Base-by-base conservation (phyloP, 768 basidiomycete genomes). In the Pisolithus sp. region DNA sequence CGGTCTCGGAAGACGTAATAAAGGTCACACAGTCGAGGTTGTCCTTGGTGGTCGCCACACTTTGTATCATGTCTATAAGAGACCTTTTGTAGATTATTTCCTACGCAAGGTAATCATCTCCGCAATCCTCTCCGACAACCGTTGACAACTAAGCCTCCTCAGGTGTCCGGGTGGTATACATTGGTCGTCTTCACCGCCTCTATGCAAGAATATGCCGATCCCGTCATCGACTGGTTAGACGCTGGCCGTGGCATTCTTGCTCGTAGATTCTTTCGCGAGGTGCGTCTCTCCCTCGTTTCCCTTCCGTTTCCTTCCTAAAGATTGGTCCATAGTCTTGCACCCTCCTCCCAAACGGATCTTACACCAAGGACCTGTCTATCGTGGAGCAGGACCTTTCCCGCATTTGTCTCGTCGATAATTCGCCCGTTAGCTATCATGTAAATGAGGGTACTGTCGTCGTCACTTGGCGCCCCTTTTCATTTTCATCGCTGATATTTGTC, bases 141-240 rank as follows among this genome's bases (percentile, higher is more conserved):
- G 24, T 44, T 34, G 30, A 41, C 37, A 18, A 7, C 17, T 21
- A 41, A 47, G 30, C 48, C 49, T 55, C 52, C 40, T n/a, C 60
- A 98, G 94, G 95, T 97, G 38, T 94, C 96, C 28, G 78, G 85
- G 23, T 99, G 96, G 96, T 99, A 99, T 71, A 98, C 94, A 1
- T 80, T 99, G 53, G 93, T 99, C 49, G 93, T 99, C 57, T 99
- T 95, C 71, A 99, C 96, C 30, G 96, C 96, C 7, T 97, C 95
- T 8, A 92, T 99, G 90, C 89, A 93, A 63, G 96, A 99, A 70
- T 99, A 99, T 67, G 96, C 96, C 55, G 96, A 99, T 73, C 96
- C 96, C 0, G 94, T 99, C 26, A 99, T 99, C 59, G 96, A 99
- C 71, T 99, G 96, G 96, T 73, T 99, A 49, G 96, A 99, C 65